Percentiles rank a stretch among this genome's conserved stretches.
phyloP scores from a whole-genome alignment of 2,329 filamentous ascomycete species.

The Phyllosticta citriasiana region DNA sequence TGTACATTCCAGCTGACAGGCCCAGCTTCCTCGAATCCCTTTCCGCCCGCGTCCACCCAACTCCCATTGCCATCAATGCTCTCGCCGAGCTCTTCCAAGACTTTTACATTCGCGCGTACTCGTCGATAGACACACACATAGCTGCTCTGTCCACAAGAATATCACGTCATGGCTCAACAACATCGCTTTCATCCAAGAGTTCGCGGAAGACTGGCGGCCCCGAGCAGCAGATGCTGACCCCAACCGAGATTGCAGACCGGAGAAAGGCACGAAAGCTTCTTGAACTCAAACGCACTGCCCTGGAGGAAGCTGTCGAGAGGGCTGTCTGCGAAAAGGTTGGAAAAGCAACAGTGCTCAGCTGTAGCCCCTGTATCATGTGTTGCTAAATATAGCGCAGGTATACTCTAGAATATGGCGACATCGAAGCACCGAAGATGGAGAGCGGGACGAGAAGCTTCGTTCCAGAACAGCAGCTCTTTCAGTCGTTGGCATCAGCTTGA shows the following conservation, averaged over 20 bases:
- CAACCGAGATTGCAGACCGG: constrained; percentile 69
- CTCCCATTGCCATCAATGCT: constrained; percentile 72
- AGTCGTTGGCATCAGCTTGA: constrained; percentile 82
- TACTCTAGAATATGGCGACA: constrained; percentile 89
- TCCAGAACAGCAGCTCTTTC: constrained; percentile 87
- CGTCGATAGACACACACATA: constrained; percentile 80
- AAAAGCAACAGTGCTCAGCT: neutral
- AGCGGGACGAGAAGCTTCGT: constrained; percentile 84
- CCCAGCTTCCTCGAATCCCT: constrained; percentile 81
- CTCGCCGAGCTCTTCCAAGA: constrained; percentile 86
- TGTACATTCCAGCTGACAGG: constrained; percentile 2
- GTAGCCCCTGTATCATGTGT: constrained; percentile 24
- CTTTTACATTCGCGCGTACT: constrained; percentile 74
- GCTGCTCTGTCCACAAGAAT: constrained; percentile 66
- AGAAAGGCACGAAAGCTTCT: constrained; percentile 69
- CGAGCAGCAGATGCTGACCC: constrained; percentile 82
- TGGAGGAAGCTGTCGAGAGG: constrained; percentile 89
- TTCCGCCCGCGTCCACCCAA: constrained; percentile 74
- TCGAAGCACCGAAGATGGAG: constrained; percentile 83
- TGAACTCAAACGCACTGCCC: constrained; percentile 62
- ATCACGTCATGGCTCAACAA: constrained; percentile 54
- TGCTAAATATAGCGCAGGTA: constrained; percentile 14
- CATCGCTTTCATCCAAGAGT: constrained; percentile 31
- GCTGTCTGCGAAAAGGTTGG: constrained; percentile 63
- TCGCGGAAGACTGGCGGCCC: constrained; percentile 32